A percentile compares a stretch with the other conserved stretches of the same genome.
phyloP scores from a whole-genome alignment of 495 filamentous ascomycete species.

The Neurospora sp. region DNA sequence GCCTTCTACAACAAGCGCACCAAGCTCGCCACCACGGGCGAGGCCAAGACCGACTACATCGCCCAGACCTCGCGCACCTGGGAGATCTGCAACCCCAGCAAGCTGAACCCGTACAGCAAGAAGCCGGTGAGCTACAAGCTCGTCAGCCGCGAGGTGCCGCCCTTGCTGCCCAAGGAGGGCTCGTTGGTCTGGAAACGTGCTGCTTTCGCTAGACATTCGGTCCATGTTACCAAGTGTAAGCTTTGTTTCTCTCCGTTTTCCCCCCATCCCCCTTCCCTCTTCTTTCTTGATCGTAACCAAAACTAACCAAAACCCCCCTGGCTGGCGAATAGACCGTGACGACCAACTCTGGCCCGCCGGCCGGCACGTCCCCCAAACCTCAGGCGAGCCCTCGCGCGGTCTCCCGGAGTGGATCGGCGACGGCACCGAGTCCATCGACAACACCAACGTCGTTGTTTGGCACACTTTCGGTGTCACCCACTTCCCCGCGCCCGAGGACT shows the following conservation, averaged over 20 bases:
- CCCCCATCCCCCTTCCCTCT: background rate
- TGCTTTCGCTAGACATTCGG: constrained; percentile 81
- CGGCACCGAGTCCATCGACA: constrained; percentile 60
- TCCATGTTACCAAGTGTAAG: constrained; percentile 88
- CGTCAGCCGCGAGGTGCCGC: constrained; percentile 73
- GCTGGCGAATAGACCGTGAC: constrained; percentile 50
- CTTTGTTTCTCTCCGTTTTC: background rate
- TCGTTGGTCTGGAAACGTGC: constrained; percentile 89
- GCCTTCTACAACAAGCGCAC: constrained; percentile 90
- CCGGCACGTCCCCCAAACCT: constrained; percentile 88
- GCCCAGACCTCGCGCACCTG: constrained; percentile 71
- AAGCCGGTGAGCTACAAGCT: constrained; percentile 90
- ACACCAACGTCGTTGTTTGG: constrained; percentile 88
- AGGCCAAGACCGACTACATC: constrained; percentile 73
- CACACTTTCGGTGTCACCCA: constrained; percentile 93
- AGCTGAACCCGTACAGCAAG: constrained; percentile 73
- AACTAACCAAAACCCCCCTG: no score
- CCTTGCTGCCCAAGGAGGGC: constrained; percentile 71
- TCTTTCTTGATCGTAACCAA: background rate
- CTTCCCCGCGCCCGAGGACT: constrained; percentile 89
- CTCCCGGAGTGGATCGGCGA: constrained; percentile 79
- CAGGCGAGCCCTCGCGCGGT: constrained; percentile 68
- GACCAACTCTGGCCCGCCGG: constrained; percentile 87
- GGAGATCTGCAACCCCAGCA: constrained; percentile 83
- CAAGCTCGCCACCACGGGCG: constrained; percentile 61